A percentile compares a stretch with the other conserved stretches of the same genome.
phyloP scores from a whole-genome alignment of 176 grass and related monocot species.

The Triticum timopheevii region DNA sequence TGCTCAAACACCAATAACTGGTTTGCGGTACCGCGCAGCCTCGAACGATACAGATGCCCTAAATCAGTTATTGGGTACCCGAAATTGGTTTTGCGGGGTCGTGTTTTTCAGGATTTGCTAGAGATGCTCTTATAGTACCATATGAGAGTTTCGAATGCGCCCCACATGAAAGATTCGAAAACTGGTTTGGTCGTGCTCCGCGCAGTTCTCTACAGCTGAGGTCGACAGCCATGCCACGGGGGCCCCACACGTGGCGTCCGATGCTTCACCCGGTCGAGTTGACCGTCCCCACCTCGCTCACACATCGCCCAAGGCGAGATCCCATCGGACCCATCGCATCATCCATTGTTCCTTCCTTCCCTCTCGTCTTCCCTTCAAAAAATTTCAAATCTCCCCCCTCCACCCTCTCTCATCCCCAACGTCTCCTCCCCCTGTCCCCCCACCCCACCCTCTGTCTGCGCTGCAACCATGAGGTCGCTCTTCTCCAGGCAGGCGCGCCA shows the following conservation, averaged over 20 bases:
- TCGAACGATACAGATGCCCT: too few species aligned
- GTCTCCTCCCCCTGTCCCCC: neutral
- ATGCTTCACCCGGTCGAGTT: constrained; percentile 12
- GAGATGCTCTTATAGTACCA: too few species aligned
- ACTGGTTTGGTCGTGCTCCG: neutral
- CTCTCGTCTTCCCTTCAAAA: constrained; percentile 11
- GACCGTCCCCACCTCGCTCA: neutral
- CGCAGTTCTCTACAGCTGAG: neutral
- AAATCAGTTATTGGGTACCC: too few species aligned
- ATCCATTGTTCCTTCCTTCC: neutral
- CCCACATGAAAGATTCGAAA: neutral
- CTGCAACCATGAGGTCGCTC: constrained; percentile 53
- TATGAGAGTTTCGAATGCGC: neutral
- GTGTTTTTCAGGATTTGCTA: too few species aligned
- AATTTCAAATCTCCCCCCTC: constrained; percentile 52
- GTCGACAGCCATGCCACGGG: neutral
- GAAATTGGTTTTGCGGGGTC: too few species aligned
- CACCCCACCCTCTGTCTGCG: neutral
- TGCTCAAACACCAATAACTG: too few species aligned
- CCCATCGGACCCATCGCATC: constrained; percentile 14
- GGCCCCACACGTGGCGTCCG: constrained; percentile 10
- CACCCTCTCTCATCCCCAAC: constrained; percentile 21
- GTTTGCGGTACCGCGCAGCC: too few species aligned
- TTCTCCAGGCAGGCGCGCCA: constrained; percentile 51
- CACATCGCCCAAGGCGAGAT: constrained; percentile 42